phyloP scores from a whole-genome alignment of 2,329 filamentous ascomycete genomes.

The Eurotiales sp. region DNA sequence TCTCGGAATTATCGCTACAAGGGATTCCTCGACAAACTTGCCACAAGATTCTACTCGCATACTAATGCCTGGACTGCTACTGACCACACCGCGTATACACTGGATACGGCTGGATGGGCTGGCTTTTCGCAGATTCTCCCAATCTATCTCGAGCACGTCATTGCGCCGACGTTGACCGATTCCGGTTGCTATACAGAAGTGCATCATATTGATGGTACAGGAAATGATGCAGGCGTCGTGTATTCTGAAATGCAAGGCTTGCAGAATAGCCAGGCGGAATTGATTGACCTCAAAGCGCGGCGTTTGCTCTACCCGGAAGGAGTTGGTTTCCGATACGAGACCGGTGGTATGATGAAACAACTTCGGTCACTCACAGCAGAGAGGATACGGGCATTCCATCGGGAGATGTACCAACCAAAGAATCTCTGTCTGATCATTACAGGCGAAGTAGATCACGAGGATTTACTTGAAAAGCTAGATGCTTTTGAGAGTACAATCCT shows the following conservation, averaged over 20 bases:
- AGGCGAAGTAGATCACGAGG: conserved; percentile 81
- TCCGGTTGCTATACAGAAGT: conserved; percentile 93
- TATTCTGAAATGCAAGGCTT: conserved; percentile 99
- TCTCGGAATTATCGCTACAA: conserved; percentile 94
- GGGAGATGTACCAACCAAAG: conserved; percentile 95
- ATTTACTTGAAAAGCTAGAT: conserved; percentile 77
- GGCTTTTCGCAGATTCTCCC: conserved; percentile 93
- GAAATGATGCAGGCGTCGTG: conserved; percentile 93
- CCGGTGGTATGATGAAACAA: conserved; percentile 94
- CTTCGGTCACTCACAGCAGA: conserved; percentile 81
- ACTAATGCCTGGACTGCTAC: conserved; percentile 98
- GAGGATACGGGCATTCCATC: conserved; percentile 89
- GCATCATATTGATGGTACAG: conserved; percentile 88
- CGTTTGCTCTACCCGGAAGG: conserved; percentile 82
- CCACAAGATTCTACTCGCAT: conserved; percentile 84
- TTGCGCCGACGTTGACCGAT: conserved; percentile 88
- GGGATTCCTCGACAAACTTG: conserved; percentile 88
- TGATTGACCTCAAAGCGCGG: conserved; percentile 81
- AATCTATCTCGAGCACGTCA: conserved; percentile 90
- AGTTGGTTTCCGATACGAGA: conserved; percentile 93
- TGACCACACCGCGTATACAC: conserved; percentile 92
- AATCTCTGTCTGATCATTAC: conserved; percentile 89
- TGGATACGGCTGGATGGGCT: conserved; percentile 95
- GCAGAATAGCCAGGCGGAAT: conserved; percentile 75
- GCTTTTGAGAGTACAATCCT: conserved; percentile 84